A percentile compares a stretch with the other conserved stretches of the same genome.
Conservation (phyloP, 2,329 filamentous ascomycete genomes). For the Sporothrix sp. region DNA sequence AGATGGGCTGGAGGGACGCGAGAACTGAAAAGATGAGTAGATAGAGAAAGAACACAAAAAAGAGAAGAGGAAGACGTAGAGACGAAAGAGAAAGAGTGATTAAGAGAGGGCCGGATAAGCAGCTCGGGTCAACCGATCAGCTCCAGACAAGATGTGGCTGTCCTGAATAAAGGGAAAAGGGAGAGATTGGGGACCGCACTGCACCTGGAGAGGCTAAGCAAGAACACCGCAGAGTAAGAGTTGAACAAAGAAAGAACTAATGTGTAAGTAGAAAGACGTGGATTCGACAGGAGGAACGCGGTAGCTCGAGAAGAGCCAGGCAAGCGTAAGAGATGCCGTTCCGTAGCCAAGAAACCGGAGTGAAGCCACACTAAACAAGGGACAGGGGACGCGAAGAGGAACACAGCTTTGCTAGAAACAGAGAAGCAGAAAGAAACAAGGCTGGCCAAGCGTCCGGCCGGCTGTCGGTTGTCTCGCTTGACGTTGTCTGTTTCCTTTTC, state of each 20-base stretch:
- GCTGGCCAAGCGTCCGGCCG: background rate
- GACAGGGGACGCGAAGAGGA: background rate
- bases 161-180: background rate
- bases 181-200: background rate
- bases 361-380: background rate
- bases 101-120: background rate
- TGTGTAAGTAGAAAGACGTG: background rate
- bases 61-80: background rate
- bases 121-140: constrained; percentile 10
- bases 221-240: background rate
- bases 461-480: background rate
- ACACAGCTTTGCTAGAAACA: too few relatives aligned
- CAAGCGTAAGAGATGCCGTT: background rate
- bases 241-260: background rate
- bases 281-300: background rate
- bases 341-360: constrained; percentile 8
- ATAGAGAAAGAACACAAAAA: background rate
- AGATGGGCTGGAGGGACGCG: too few relatives aligned
- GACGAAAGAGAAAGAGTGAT: background rate
- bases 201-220: background rate
- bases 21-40: too few relatives aligned
- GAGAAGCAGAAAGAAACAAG: background rate
- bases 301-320: background rate
- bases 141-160: background rate
- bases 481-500: background rate